phyloP scores from a whole-genome alignment of 257 asterid genomes.

The Verbena officinalis region DNA sequence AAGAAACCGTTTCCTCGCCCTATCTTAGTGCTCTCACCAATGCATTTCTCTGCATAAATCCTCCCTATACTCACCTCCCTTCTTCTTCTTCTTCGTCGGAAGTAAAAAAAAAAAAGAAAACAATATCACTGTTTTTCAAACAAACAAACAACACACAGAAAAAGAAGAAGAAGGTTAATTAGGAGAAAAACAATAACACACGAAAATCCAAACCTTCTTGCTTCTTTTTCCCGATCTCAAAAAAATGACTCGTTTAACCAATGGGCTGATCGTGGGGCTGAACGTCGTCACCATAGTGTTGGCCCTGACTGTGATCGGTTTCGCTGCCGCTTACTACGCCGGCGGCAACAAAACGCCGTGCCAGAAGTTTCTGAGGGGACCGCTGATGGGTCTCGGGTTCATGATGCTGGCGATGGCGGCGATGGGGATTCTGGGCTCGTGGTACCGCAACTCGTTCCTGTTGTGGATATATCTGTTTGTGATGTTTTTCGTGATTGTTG shows the following conservation, averaged over 20 bases:
- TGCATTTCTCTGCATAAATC: slow-evolving; percentile 10
- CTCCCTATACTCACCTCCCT: slow-evolving; percentile 1
- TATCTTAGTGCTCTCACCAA: slow-evolving; percentile 12
- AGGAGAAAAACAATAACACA: no score
- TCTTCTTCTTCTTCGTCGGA: not conserved
- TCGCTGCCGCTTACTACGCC: slow-evolving; percentile 45
- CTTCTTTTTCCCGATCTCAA: no score
- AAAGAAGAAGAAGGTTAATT: no score
- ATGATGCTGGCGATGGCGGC: slow-evolving; percentile 46
- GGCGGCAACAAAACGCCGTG: slow-evolving; percentile 39
- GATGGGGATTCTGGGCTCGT: slow-evolving; percentile 53
- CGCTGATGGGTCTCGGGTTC: slow-evolving; percentile 49
- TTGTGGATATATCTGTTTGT: slow-evolving; percentile 52
- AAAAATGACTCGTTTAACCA: slow-evolving; percentile 49
- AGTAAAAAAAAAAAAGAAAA: no score
- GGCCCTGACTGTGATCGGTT: slow-evolving; percentile 47
- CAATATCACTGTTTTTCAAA: not conserved
- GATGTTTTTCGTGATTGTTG: slow-evolving; percentile 43
- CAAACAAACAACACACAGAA: not conserved
- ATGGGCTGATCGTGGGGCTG: slow-evolving; percentile 40
- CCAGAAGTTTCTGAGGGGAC: slow-evolving; percentile 47
- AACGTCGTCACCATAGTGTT: slow-evolving; percentile 43
- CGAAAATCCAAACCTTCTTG: no score
- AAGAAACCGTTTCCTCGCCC: slow-evolving; percentile 16
- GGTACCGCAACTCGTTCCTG: slow-evolving; percentile 34